Evolutionary conservation across 2,329 filamentous ascomycete species (phyloP), one percentile per base, ranked within the genome.

Genomic region (Onygena corvina): DNA sequence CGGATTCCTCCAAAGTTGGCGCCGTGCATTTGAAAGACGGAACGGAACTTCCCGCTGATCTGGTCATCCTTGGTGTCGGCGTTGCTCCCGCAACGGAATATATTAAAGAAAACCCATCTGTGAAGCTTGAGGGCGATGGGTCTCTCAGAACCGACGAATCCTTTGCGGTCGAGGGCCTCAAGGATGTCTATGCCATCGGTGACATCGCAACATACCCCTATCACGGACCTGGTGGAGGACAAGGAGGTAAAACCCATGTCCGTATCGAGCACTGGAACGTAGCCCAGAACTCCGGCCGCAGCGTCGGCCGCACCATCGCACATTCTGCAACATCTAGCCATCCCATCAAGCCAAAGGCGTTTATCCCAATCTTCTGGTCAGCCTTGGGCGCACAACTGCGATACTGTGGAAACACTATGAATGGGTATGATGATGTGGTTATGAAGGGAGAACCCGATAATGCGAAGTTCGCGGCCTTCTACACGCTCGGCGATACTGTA

Each of bases 261-360:
- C 83, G 92, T 54, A 95, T 96, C 61, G 92, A 98, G 73, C 92
- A 98, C 65, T 98, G 92, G 92, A 90, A 95, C 67, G 92, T 98
- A 2, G 92, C 92, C 3, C 92, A 96, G 62, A 95, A 96, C 61
- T 75, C 86, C 1, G 92, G 92, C 2, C 84, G 90, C 36, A 76
- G 77, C 20, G 90, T 84, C 1, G 92, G 88, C 1, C 74, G 74
- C 47, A 79, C 85, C 58, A 94, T 98, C 60, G 76, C 80, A 56
- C 73, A 83, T 59, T 56, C 52, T 12, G 33, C 57, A 4, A 48
- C 55, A 1, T 50, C 59, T 1, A 52, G 61, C 67, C 55, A 55
- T 2, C 57, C 74, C 5, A 64, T 74, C 40, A 73, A 75, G 54
- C 73, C 80, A 0, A 80, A 84, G 58, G 73, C 78, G 2, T 95